Percentiles rank a stretch among this genome's conserved stretches.
These are phyloP conservation scores for Panellus pusillus DNA, from an alignment of 768 basidiomycete genomes.

Conservation along the genomic window DNA sequence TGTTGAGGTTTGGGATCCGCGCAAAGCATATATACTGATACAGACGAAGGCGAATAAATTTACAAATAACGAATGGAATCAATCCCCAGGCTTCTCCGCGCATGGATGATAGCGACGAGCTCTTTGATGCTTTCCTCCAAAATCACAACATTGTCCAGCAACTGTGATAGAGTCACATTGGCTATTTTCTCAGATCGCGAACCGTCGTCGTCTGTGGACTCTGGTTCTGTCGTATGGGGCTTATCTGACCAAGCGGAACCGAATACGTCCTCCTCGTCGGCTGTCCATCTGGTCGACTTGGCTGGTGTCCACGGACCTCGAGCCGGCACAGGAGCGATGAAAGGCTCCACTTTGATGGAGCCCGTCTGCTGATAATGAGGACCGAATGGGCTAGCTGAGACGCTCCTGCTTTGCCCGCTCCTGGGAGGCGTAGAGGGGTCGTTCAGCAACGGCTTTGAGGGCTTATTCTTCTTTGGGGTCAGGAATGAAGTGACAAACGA, in stretches of 20 bases:
- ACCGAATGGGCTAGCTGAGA: slow-evolving; percentile 76
- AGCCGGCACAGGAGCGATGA: slow-evolving; percentile 57
- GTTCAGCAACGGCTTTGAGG: slow-evolving; percentile 32
- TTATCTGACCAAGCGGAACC: slow-evolving; percentile 49
- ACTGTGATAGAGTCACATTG: slow-evolving; percentile 72
- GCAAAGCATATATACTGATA: slow-evolving; percentile 18
- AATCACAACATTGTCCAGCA: slow-evolving; percentile 93
- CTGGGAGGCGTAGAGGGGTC: slow-evolving; percentile 51
- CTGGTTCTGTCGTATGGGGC: slow-evolving; percentile 24
- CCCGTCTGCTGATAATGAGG: slow-evolving; percentile 82
- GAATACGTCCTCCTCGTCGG: slow-evolving; percentile 75
- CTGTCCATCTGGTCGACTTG: slow-evolving; percentile 49
- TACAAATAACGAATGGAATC: slow-evolving; percentile 78
- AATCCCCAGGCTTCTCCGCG: slow-evolving; percentile 79
- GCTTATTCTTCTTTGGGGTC: slow-evolving; percentile 71
- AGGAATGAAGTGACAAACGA: slow-evolving; percentile 74
- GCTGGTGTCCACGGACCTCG: slow-evolving; percentile 66
- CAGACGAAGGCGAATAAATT: slow-evolving; percentile 16
- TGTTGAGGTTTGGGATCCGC: neutral
- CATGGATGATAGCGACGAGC: slow-evolving; percentile 80
- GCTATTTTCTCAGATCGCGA: slow-evolving; percentile 30
- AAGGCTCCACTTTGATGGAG: slow-evolving; percentile 69
- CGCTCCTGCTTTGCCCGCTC: slow-evolving; percentile 36
- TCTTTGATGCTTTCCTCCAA: slow-evolving; percentile 96
- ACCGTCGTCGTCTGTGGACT: slow-evolving; percentile 31